Evolutionary conservation across 345 rosid species (phyloP), one percentile per base, ranked within the genome.

Genomic region (Camelina hispida): DNA sequence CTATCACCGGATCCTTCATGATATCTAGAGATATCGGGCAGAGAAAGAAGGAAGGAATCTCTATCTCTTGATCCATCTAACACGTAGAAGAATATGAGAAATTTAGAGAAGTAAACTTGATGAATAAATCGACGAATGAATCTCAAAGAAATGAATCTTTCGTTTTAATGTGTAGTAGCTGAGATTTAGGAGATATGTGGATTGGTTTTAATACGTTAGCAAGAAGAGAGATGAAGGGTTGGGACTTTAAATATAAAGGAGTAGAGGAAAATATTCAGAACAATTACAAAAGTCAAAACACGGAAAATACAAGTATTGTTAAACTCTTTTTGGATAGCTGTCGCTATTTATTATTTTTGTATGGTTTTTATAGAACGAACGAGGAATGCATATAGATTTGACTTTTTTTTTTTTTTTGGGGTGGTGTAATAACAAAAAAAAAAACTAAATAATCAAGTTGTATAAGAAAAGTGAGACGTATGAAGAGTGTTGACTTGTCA

Each of bases 1-100:
- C 80, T 0, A 82, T 85, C 63, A 91, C 93, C 13, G 93, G 97
- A 56, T 91, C 97, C 66, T 79, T 91, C 97, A 91, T 91, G 75
- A 91, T 83, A 23, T 87, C 86, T 18, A 88, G 81, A 30, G 97
- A 91, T 59, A 91, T 88, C 0, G 97, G 97, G 69, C 97, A 91
- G 54, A 86, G 77, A 47, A 91, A 91, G 62, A 67, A 87, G 0
- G 83, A 44, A 23, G 97, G 97, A 47, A 91, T 83, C 66, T 88
- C 89, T 58, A 91, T 79, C n/a, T 85, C 93, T 58, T 79, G 71
- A 69, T 88, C 90, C 91, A 88, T 88, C 38, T 57, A 13, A 58
- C 25, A 11, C 42, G 14, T 55, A 2, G 22, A 12, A 61, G n/a
- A 52, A n/a, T 68, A 63, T 18, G 34, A 48, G 18, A 48, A 48